These are phyloP conservation scores for Fusarium sp. DNA, from an alignment of 2,329 filamentous ascomycete species.

Conservation along the genomic window DNA sequence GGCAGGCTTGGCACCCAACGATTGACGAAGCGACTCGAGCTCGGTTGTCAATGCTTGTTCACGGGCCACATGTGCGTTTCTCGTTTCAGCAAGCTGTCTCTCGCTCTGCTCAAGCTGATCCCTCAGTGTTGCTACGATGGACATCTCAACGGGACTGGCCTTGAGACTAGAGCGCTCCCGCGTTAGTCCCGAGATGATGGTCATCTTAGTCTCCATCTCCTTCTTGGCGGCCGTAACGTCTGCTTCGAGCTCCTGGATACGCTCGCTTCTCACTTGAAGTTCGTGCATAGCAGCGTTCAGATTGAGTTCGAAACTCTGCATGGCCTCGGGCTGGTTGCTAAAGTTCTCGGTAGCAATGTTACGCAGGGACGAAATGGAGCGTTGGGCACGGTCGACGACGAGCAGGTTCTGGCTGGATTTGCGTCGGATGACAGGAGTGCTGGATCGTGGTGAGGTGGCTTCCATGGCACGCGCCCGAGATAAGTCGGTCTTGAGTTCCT, in stretches of 20 bases:
- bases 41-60: constrained; percentile 81
- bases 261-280: constrained; percentile 84
- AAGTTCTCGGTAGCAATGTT: constrained; percentile 91
- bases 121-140: constrained; percentile 85
- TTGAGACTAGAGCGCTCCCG: constrained; percentile 93
- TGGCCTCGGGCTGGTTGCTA: constrained; percentile 80
- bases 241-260: constrained; percentile 88
- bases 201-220: constrained; percentile 97
- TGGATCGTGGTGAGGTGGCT: constrained; percentile 69
- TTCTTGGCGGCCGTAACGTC: constrained; percentile 86
- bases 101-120: constrained; percentile 91
- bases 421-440: constrained; percentile 84
- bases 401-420: constrained; percentile 93
- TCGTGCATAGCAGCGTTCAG: constrained; percentile 94
- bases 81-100: constrained; percentile 78
- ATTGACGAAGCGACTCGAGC: constrained; percentile 73
- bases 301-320: constrained; percentile 93
- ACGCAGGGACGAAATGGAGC: constrained; percentile 88
- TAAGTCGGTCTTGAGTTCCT: constrained; percentile 89
- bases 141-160: constrained; percentile 86
- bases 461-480: constrained; percentile 76
- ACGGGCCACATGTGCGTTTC: constrained; percentile 75
- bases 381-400: constrained; percentile 88
- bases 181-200: constrained; percentile 92
- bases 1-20: constrained; percentile 52